These are phyloP conservation scores for Protomyces gravidus DNA, from an alignment of 1,139 yeast species.

Conservation along the genomic window DNA sequence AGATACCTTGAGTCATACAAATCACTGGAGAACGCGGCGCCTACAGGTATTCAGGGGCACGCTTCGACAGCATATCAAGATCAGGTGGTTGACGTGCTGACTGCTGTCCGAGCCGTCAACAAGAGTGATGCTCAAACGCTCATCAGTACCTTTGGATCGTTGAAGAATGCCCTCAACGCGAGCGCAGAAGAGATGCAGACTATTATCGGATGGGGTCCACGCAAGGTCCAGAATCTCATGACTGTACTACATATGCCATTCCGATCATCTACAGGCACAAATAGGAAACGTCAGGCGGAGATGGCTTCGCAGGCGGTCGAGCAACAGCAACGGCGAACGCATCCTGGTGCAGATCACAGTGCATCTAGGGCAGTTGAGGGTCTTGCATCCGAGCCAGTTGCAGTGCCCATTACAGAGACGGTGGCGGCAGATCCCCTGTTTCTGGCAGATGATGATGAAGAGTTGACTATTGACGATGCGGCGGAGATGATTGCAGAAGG, in stretches of 20 bases:
- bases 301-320: neutral
- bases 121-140: constrained; percentile 58
- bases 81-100: constrained; percentile 51
- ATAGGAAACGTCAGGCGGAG: constrained; percentile 13
- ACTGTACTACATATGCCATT: constrained; percentile 54
- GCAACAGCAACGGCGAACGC: neutral
- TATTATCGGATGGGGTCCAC: constrained; percentile 56
- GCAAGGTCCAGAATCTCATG: constrained; percentile 49
- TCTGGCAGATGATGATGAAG: constrained; percentile 1
- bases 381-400: no score
- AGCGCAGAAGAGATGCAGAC: constrained; percentile 39
- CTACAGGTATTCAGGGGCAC: constrained; percentile 46
- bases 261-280: constrained; percentile 14
- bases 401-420: neutral
- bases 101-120: constrained; percentile 53
- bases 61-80: constrained; percentile 49
- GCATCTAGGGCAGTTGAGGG: neutral
- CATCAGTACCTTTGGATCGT: constrained; percentile 52
- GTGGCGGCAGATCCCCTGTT: neutral
- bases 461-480: neutral
- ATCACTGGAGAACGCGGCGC: constrained; percentile 39
- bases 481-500: neutral
- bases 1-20: constrained; percentile 52
- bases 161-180: constrained; percentile 49
- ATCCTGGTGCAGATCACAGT: constrained; percentile 18